These are phyloP conservation scores for Isatis tinctoria DNA, from an alignment of 345 rosid genomes.

Conservation along the genomic window DNA sequence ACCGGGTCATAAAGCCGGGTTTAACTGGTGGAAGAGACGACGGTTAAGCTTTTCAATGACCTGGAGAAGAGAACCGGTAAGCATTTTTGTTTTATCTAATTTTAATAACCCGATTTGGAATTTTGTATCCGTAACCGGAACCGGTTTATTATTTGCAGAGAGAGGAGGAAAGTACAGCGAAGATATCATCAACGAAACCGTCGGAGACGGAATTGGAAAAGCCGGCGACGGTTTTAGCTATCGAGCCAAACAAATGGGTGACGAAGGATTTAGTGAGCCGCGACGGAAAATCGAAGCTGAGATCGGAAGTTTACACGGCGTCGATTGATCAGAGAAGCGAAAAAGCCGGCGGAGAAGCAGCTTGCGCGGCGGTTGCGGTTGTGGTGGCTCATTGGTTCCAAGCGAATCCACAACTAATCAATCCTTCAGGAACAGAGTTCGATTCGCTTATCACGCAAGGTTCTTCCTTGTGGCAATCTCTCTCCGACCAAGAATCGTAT, in stretches of 20 bases:
- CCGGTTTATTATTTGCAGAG: conserved; percentile 18
- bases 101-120: not conserved
- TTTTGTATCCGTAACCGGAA: not conserved
- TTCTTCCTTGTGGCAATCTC: conserved; percentile 29
- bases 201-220: not conserved
- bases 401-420: conserved; percentile 1
- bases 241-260: conserved; percentile 24
- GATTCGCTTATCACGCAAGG: conserved; percentile 32
- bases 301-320: conserved; percentile 25
- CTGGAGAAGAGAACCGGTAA: conserved; percentile 29
- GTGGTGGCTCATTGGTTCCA: conserved; percentile 34
- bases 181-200: too few relatives aligned
- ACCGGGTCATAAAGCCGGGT: conserved; percentile 26
- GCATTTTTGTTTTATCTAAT: not conserved
- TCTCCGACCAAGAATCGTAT: conserved; percentile 21
- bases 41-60: conserved; percentile 34
- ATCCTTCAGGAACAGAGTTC: conserved; percentile 22
- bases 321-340: conserved; percentile 35
- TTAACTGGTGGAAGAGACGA: conserved; percentile 36
- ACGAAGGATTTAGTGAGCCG: conserved; percentile 26
- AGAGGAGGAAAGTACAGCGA: conserved; percentile 9
- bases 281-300: conserved; percentile 26
- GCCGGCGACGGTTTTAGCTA: not conserved
- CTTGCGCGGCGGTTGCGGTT: conserved; percentile 30
- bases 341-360: conserved; percentile 36